phyloP scores from a whole-genome alignment of 441 rosid species.

The Eugenia klotzschiana region DNA sequence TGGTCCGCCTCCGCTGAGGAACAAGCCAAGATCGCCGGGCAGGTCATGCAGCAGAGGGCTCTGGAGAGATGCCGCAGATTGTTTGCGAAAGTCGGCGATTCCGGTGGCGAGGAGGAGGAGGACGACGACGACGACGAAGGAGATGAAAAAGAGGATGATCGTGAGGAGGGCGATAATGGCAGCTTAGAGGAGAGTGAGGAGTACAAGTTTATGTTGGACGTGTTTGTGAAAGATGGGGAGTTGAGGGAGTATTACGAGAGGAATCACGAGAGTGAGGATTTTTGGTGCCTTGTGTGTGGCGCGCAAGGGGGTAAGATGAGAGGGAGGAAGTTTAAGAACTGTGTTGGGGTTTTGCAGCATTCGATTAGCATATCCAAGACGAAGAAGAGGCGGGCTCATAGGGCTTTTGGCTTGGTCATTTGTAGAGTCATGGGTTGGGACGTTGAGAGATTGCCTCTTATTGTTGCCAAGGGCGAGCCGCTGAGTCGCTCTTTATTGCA shows the following conservation, averaged over 20 bases:
- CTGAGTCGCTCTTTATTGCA: constrained; percentile 12
- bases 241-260: constrained; percentile 50
- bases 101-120: constrained; percentile 3
- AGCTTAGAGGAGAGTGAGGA: constrained; percentile 15
- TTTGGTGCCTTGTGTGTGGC: constrained; percentile 63
- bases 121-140: constrained; percentile 12
- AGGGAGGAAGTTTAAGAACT: constrained; percentile 33
- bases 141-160: constrained; percentile 5
- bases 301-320: constrained; percentile 28
- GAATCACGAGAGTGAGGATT: constrained; percentile 34
- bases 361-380: constrained; percentile 34
- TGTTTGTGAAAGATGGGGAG: constrained; percentile 34
- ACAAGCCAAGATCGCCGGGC: constrained; percentile 2
- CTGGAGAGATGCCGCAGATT: constrained; percentile 15
- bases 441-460: constrained; percentile 29
- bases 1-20: constrained; percentile 6
- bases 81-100: constrained; percentile 9
- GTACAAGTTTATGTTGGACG: constrained; percentile 24
- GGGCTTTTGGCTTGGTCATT: constrained; percentile 50
- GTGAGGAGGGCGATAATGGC: background rate
- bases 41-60: constrained; percentile 21
- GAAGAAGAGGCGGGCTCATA: constrained; percentile 35
- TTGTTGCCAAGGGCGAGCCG: constrained; percentile 26
- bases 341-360: constrained; percentile 55
- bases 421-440: constrained; percentile 84